These are phyloP conservation scores for Oryza longistaminata DNA, from an alignment of 176 grass and related monocot species.

Conservation along the genomic window DNA sequence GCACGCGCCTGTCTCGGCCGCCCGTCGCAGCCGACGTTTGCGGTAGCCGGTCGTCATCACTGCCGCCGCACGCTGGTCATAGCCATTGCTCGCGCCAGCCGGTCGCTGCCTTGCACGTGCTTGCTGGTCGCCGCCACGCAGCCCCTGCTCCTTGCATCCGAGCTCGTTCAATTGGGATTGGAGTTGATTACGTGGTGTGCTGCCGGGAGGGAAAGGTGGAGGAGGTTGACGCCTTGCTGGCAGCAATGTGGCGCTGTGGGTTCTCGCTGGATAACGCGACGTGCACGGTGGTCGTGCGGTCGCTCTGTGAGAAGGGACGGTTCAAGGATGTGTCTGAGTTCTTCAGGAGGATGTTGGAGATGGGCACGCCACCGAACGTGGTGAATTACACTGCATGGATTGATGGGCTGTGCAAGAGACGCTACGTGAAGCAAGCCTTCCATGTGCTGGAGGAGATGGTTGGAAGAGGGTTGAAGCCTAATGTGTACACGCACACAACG, in stretches of 20 bases:
- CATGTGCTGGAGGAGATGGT: constrained; percentile 92
- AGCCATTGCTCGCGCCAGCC: no score
- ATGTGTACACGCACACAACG: constrained; percentile 81
- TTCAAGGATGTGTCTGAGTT: constrained; percentile 54
- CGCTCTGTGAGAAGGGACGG: constrained; percentile 54
- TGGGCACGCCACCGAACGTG: constrained; percentile 56
- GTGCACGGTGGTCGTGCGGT: constrained; percentile 53
- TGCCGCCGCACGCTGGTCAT: no score
- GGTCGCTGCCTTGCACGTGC: no score
- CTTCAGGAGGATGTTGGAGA: constrained; percentile 59
- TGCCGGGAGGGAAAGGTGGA: constrained; percentile 45
- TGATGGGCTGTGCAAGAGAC: constrained; percentile 65
- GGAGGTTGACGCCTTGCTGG: constrained; percentile 48
- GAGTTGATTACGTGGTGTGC: constrained; percentile 25
- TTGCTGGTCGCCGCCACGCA: no score
- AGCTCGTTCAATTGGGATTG: no score
- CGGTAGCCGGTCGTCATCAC: no score
- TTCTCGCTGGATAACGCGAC: constrained; percentile 68
- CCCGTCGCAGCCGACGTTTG: no score
- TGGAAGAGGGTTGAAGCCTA: constrained; percentile 62
- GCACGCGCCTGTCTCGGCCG: no score
- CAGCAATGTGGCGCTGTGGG: constrained; percentile 43
- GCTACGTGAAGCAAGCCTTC: constrained; percentile 78
- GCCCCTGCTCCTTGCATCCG: no score
- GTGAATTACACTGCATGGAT: constrained; percentile 82